Evolutionary conservation across 2,329 filamentous ascomycete genomes (phyloP), one percentile per base, ranked within the genome.

Genomic region (Verruconis gallopava): DNA sequence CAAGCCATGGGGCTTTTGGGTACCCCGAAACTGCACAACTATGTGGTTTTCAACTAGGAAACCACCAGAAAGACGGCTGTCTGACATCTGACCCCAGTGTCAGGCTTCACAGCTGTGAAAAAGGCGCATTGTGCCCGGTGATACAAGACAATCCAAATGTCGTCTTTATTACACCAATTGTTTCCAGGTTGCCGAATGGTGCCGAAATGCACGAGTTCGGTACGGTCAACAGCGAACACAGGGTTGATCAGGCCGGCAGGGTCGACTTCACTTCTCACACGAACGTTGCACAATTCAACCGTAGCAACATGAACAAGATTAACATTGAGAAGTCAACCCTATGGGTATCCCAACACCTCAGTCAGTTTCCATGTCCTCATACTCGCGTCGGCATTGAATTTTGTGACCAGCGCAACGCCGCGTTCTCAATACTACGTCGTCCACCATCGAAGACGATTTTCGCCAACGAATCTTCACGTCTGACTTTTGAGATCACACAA

Each of bases 31-130:
- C 75, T 0, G 68, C 82, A 2, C 73, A 73, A 3, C 67, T 94
- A 6, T 77, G 73, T 11, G 85, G 86, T 0, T 89, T 81, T 53
- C 69, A 72, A 42, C 77, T 81, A 39, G 88, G 83, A 2, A 93
- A 95, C 51, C 68, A 68, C 1, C 62, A 67, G 11, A 73, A 82
- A 21, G 58, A 69, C 0, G 86, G 86, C 2, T 91, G 81, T 52
- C 62, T 95, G 19, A 93, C 83, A 0, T 63, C 64, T 0, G 66
- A 79, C 18, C 57, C 71, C 18, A 63, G 65, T 15, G 76, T 75
- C 1, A 75, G 81, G 2, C 67, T 96, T 4, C 89, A 96, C 57
- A 93, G 85, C 53, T 95, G 89, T 50, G 86, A 93, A 53, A 79
- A 75, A 47, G 82, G 78, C 0, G 74, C 72, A 45, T 67, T 70